phyloP scores from a whole-genome alignment of 2,329 filamentous ascomycete genomes.

The Colletotrichum sp. region DNA sequence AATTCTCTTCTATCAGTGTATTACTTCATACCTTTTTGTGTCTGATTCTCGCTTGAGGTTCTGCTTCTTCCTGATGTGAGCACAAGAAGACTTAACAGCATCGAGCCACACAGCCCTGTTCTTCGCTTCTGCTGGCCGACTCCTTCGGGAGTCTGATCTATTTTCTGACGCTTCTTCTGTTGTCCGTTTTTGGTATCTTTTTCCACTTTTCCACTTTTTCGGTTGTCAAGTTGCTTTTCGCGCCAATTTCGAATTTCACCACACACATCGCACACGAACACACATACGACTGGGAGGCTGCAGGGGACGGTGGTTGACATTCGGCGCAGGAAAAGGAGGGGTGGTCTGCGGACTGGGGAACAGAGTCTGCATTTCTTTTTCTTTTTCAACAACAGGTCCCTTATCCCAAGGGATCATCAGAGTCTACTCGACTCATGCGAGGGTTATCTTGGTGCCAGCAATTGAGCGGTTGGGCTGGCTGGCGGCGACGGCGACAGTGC shows the following conservation, averaged over 20 bases:
- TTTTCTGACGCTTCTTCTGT: neutral
- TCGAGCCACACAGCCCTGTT: conserved; percentile 13
- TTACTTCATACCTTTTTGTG: conserved; percentile 16
- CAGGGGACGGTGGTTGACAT: neutral
- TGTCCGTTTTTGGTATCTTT: neutral
- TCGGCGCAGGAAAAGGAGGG: conserved; percentile 4
- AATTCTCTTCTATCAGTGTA: conserved; percentile 20
- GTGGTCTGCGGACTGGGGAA: neutral
- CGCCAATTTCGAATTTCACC: neutral
- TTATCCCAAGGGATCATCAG: neutral
- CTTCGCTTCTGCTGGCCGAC: conserved; percentile 1
- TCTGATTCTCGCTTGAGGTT: conserved; percentile 9
- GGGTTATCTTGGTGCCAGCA: neutral
- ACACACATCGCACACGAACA: conserved; percentile 14
- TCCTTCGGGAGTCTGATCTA: neutral
- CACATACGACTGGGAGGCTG: neutral
- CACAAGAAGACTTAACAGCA: conserved; percentile 6
- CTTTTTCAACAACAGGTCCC: neutral
- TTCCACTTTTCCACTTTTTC: neutral
- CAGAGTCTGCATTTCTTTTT: neutral
- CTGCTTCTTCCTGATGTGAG: neutral
- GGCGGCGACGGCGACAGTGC: neutral
- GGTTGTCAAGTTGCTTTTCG: neutral
- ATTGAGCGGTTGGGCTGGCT: neutral
- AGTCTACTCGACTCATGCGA: neutral